These are phyloP conservation scores for Pythium myriotylum DNA, from an alignment of 352 stramenopile genomes.

Conservation along the genomic window DNA sequence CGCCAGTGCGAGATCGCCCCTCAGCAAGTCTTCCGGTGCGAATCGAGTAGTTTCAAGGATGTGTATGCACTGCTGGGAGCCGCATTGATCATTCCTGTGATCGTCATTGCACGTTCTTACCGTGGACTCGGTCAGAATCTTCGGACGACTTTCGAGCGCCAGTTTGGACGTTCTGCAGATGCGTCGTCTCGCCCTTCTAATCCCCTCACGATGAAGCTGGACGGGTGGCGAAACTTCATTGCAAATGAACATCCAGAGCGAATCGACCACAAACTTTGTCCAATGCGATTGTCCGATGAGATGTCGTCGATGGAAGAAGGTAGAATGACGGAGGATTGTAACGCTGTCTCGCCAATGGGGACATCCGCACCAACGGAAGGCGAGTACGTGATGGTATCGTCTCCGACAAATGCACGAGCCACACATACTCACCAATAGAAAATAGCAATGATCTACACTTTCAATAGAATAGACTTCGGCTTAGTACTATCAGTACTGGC, in stretches of 20 bases:
- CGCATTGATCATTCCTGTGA: neutral
- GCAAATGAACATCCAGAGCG: slow-evolving; percentile 18
- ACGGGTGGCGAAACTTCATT: slow-evolving; percentile 33
- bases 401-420: neutral
- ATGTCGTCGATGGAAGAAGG: slow-evolving; percentile 1
- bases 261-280: slow-evolving; percentile 34
- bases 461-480: too few species aligned
- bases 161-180: neutral
- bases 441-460: too few species aligned
- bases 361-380: neutral
- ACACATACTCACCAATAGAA: too few species aligned
- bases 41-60: neutral
- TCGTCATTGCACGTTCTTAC: slow-evolving; percentile 3
- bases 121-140: neutral
- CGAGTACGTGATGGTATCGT: neutral
- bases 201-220: slow-evolving; percentile 36
- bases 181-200: neutral
- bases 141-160: neutral
- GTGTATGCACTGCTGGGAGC: slow-evolving; percentile 1
- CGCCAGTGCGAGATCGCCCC: slow-evolving; percentile 29
- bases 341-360: neutral
- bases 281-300: slow-evolving; percentile 2
- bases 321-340: slow-evolving; percentile 6
- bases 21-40: neutral
- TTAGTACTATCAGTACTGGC: too few species aligned